Evolutionary conservation across 1,139 yeast species (phyloP).

Genomic region (Taphrina flavorubra): DNA sequence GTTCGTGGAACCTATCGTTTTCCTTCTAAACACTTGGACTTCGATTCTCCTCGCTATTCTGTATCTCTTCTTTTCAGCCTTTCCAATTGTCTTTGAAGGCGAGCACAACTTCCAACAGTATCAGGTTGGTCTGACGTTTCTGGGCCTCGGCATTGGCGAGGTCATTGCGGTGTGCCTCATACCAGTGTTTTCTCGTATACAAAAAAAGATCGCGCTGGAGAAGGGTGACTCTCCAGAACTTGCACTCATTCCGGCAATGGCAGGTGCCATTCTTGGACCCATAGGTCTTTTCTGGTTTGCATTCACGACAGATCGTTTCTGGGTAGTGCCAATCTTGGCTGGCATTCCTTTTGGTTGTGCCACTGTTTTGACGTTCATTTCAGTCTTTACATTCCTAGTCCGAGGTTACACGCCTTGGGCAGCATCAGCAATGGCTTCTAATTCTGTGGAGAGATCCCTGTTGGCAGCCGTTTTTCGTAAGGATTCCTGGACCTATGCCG

Average conservation of each 20-base stretch:
- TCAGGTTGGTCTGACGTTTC: conserved; percentile 59
- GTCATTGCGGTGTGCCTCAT: conserved; percentile 47
- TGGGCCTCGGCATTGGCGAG: conserved; percentile 61
- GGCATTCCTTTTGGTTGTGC: conserved; percentile 87
- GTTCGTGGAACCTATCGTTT: conserved; percentile 68
- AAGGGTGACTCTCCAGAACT: conserved; percentile 57
- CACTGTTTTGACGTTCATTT: conserved; percentile 66
- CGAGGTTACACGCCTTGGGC: conserved; percentile 72
- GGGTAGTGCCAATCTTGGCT: conserved; percentile 70
- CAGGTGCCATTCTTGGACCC: conserved; percentile 59
- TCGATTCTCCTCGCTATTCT: conserved; percentile 66
- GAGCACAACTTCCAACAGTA: conserved; percentile 57
- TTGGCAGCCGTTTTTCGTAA: conserved; percentile 54
- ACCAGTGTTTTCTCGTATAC: conserved; percentile 41
- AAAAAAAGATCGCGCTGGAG: conserved; percentile 11
- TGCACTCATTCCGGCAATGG: conserved; percentile 60
- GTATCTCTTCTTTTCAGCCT: conserved; percentile 67
- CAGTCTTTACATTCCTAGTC: conserved; percentile 65
- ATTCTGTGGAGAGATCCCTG: conserved; percentile 61
- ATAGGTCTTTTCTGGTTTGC: conserved; percentile 69
- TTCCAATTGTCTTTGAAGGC: conserved; percentile 62
- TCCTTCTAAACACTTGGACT: conserved; percentile 65
- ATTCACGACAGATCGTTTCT: conserved; percentile 49
- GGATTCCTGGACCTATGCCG: conserved; percentile 45
- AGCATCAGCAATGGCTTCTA: conserved; percentile 88